Evolutionary conservation across 2,329 filamentous ascomycete species (phyloP), one percentile per base, ranked within the genome.

Genomic region (Lecanoromycetidae sp.): DNA sequence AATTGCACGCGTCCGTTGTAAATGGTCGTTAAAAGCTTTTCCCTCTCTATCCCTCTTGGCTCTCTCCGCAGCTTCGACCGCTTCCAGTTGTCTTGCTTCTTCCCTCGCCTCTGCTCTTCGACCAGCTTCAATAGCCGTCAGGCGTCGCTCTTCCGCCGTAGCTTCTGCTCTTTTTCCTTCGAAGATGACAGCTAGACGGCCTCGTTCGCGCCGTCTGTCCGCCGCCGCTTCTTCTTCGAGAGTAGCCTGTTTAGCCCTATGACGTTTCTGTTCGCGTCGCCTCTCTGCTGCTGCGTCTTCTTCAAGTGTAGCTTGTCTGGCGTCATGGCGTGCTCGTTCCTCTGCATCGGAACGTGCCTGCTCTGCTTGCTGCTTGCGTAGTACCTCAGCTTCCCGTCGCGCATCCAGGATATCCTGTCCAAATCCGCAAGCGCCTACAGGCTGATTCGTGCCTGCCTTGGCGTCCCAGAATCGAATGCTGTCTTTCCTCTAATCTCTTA

Each of bases 391-490:
- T 43, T 42, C 37, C 12, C 26, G 15, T 7, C 27, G 38, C n/a
- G 34, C 26, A n/a, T 38, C 36, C 33, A 40, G 6, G 5, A 51
- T 47, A 32, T 38, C 33, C 10, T 9, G 3, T 5, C 44, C 44
- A 8, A 30, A 36, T 3, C 35, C 33, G 26, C 49, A 51, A 17
- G 32, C 12, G 32, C 34, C 44, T 12, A 3, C 15, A 26, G 49
- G 49, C 27, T 51, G 44, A n/a, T 51, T 30, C 22, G 45, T 39
- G 25, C 49, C 45, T 3, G 23, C 26, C 6, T 15, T 35, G 7
- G 37, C 49, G 10, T 39, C 33, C 49, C 49, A 51, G 34, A 48
- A 51, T n/a, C 40, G 34, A n/a, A n/a, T n/a, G n/a, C n/a, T n/a
- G 17, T 51, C 27, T 17, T 37, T 19, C 40, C 33, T 12, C 48